phyloP scores from a whole-genome alignment of 495 filamentous ascomycete genomes.

The Hyaloscypha variabilis region DNA sequence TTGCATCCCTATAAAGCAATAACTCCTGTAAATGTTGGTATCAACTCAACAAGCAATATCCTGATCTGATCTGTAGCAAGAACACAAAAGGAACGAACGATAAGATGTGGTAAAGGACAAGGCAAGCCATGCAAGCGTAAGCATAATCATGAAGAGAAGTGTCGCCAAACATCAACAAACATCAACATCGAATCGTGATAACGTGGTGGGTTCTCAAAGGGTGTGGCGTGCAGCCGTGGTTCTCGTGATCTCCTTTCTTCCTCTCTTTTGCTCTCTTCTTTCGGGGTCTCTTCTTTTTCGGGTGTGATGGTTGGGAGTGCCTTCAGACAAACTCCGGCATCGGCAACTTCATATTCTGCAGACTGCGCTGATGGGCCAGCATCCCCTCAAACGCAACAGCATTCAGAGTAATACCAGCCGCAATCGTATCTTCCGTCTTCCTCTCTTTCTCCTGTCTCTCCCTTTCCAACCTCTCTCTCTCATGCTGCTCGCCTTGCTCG shows the following conservation, averaged over 20 bases:
- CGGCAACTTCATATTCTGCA: conserved; percentile 3
- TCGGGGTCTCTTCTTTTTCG: no score
- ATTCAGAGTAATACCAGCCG: conserved; percentile 23
- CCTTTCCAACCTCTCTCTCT: conserved; percentile 36
- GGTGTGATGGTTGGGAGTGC: no score
- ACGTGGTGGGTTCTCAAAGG: neutral
- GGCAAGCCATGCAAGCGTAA: neutral
- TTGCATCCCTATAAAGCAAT: neutral
- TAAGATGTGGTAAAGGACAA: conserved; percentile 1
- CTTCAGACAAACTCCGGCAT: neutral
- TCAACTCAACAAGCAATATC: conserved; percentile 14
- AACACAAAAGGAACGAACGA: neutral
- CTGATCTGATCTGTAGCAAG: neutral
- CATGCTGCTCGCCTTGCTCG: conserved; percentile 41
- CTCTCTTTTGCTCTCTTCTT: neutral
- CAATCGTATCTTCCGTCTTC: conserved; percentile 21
- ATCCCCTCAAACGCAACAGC: conserved; percentile 27
- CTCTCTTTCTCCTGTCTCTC: conserved; percentile 21
- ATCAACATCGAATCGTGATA: neutral
- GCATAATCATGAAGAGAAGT: neutral
- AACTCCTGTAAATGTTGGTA: conserved; percentile 27
- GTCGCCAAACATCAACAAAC: neutral
- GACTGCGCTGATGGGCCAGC: neutral
- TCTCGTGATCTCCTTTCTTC: neutral
- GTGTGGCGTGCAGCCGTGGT: neutral